phyloP scores from a whole-genome alignment of 1,284 basidiomycete species.

The Tilletia indica region DNA sequence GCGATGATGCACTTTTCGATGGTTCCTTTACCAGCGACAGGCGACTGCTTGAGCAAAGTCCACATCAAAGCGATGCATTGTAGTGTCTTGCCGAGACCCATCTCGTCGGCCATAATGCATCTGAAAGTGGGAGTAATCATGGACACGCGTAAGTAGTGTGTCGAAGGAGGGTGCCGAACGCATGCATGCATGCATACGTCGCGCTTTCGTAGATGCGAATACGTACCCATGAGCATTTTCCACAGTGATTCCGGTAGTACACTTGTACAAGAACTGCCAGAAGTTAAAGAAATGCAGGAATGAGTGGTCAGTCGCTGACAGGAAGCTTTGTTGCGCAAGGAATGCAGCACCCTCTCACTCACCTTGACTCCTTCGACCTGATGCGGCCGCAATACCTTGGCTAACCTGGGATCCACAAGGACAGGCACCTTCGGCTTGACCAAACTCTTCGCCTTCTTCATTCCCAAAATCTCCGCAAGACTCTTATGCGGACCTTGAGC shows the following conservation, averaged over 20 bases:
- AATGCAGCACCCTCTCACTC: constrained; percentile 7
- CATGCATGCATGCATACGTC: background rate
- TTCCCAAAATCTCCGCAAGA: constrained; percentile 76
- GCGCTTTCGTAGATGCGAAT: background rate
- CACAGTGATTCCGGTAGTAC: constrained; percentile 88
- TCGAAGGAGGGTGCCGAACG: background rate
- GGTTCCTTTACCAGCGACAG: constrained; percentile 75
- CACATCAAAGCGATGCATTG: constrained; percentile 96
- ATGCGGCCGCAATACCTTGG: constrained; percentile 62
- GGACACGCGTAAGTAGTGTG: background rate
- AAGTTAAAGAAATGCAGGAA: too few relatives aligned
- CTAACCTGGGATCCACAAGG: constrained; percentile 86
- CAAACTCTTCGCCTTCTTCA: constrained; percentile 46
- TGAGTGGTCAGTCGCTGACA: too few relatives aligned
- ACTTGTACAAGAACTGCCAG: constrained; percentile 84
- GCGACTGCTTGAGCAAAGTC: constrained; percentile 96
- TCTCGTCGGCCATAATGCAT: constrained; percentile 99
- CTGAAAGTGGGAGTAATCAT: constrained; percentile 53
- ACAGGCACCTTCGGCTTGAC: constrained; percentile 79
- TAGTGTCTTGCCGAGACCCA: constrained; percentile 84
- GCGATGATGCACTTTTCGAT: constrained; percentile 98
- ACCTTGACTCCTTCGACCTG: constrained; percentile 71
- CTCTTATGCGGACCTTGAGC: constrained; percentile 78
- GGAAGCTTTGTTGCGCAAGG: too few relatives aligned
- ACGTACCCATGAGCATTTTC: constrained; percentile 89